phyloP scores from a whole-genome alignment of 805 yeast genomes.

The Grigorovia yakushimaensis region DNA sequence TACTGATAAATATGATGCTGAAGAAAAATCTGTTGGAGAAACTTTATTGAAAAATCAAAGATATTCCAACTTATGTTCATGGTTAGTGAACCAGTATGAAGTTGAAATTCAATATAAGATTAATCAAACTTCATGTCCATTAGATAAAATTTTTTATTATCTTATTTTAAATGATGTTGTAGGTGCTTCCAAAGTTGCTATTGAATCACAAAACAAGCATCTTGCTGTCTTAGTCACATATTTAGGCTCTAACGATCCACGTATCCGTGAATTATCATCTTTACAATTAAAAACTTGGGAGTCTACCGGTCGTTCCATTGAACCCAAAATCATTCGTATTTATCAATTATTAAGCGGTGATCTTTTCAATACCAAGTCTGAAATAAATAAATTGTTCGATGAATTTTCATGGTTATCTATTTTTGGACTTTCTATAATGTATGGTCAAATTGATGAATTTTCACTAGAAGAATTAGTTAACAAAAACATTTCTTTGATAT shows the following conservation, averaged over 20 bases:
- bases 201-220: constrained; percentile 54
- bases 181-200: constrained; percentile 54
- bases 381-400: constrained; percentile 28
- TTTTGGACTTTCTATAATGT: constrained; percentile 51
- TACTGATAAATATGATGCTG: constrained; percentile 12
- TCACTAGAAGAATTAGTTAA: constrained; percentile 26
- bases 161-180: constrained; percentile 47
- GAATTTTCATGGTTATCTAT: constrained; percentile 59
- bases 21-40: constrained; percentile 14
- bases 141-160: constrained; percentile 42
- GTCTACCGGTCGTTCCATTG: constrained; percentile 29
- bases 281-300: constrained; percentile 63
- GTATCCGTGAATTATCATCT: constrained; percentile 45
- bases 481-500: constrained; percentile 8
- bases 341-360: constrained; percentile 57
- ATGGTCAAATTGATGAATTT: constrained; percentile 40
- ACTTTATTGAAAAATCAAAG: constrained; percentile 29
- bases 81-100: constrained; percentile 46
- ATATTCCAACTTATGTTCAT: constrained; percentile 39
- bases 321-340: constrained; percentile 49
- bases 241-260: constrained; percentile 59
- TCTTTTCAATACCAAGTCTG: constrained; percentile 21
- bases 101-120: constrained; percentile 28
- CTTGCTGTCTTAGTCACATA: constrained; percentile 60
- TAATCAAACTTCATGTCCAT: constrained; percentile 28